A percentile compares a stretch with the other conserved stretches of the same genome.
These are phyloP conservation scores for Kwoniella mangroviensis DNA, from an alignment of 768 basidiomycete genomes.

Conservation along the genomic window DNA sequence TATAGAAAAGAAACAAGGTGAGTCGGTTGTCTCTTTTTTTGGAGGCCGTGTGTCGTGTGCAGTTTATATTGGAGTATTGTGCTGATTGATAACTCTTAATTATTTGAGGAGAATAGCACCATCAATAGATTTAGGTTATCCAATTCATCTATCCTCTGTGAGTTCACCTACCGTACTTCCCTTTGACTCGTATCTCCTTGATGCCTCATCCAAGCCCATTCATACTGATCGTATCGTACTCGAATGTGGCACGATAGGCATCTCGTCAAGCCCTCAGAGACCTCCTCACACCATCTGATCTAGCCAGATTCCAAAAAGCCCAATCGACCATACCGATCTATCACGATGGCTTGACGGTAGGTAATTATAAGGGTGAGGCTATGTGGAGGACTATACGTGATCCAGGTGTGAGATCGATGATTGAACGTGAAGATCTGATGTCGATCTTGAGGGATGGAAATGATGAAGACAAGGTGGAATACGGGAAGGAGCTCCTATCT, in stretches of 20 bases:
- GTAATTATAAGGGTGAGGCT: not conserved
- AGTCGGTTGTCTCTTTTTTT: constrained; percentile 1
- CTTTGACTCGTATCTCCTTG: not conserved
- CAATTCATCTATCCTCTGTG: constrained; percentile 24
- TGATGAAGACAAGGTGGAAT: constrained; percentile 21
- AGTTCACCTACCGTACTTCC: not conserved
- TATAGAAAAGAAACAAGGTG: constrained; percentile 29
- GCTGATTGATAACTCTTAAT: not conserved
- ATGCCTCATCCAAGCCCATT: too few species aligned
- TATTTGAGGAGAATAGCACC: not conserved
- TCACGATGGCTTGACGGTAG: constrained; percentile 25
- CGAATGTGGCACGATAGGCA: not conserved
- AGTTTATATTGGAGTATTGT: not conserved
- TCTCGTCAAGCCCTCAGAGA: constrained; percentile 13
- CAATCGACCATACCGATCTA: constrained; percentile 9
- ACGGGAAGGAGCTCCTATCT: constrained; percentile 10
- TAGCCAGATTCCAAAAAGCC: constrained; percentile 1
- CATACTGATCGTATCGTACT: too few species aligned
- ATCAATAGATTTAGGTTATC: constrained; percentile 15
- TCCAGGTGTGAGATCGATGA: constrained; percentile 17
- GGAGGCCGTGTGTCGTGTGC: not conserved
- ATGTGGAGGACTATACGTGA: constrained; percentile 14
- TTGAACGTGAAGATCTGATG: constrained; percentile 30
- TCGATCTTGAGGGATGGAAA: constrained; percentile 11
- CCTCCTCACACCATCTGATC: constrained; percentile 17